A percentile compares a stretch with the other conserved stretches of the same genome.
These are phyloP conservation scores for Candida sp. DNA, from an alignment of 1,139 yeast genomes.

Conservation along the genomic window DNA sequence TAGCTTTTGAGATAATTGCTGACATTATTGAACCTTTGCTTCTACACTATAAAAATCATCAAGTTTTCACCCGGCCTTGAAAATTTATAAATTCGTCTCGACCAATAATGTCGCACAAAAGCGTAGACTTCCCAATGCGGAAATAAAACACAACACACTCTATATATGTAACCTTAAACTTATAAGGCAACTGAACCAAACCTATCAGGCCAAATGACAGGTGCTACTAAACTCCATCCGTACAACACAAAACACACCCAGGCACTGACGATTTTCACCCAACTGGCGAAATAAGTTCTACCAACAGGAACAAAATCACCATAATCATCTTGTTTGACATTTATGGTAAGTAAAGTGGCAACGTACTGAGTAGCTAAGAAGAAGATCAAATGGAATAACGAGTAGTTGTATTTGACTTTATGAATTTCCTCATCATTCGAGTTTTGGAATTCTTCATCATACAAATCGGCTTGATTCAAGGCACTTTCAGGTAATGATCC, in stretches of 20 bases:
- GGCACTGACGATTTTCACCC: slow-evolving; percentile 90
- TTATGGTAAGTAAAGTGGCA: slow-evolving; percentile 88
- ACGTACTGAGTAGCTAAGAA: slow-evolving; percentile 97
- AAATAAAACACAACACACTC: slow-evolving; percentile 2
- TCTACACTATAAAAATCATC: slow-evolving; percentile 1
- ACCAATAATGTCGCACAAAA: slow-evolving; percentile 12
- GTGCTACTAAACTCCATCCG: slow-evolving; percentile 91
- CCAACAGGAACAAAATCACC: slow-evolving; percentile 98
- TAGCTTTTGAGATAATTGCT: slow-evolving; percentile 46
- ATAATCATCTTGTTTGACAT: slow-evolving; percentile 78
- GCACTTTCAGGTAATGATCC: slow-evolving; percentile 96
- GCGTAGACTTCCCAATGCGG: slow-evolving; percentile 21
- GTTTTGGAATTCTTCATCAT: slow-evolving; percentile 41
- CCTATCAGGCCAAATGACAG: slow-evolving; percentile 85
- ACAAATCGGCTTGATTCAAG: slow-evolving; percentile 63
- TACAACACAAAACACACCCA: slow-evolving; percentile 89
- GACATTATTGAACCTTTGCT: slow-evolving; percentile 32
- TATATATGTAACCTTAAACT: background rate
- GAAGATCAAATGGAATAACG: slow-evolving; percentile 86
- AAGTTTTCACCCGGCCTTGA: slow-evolving; percentile 1
- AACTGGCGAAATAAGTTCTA: slow-evolving; percentile 89
- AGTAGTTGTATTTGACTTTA: slow-evolving; percentile 80
- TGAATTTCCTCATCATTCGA: slow-evolving; percentile 57
- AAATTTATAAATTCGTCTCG: slow-evolving; percentile 5
- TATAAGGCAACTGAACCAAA: slow-evolving; percentile 43